These are phyloP conservation scores for Paecilomyces dactylethromorphus DNA, from an alignment of 2,329 filamentous ascomycete species.

Conservation along the genomic window DNA sequence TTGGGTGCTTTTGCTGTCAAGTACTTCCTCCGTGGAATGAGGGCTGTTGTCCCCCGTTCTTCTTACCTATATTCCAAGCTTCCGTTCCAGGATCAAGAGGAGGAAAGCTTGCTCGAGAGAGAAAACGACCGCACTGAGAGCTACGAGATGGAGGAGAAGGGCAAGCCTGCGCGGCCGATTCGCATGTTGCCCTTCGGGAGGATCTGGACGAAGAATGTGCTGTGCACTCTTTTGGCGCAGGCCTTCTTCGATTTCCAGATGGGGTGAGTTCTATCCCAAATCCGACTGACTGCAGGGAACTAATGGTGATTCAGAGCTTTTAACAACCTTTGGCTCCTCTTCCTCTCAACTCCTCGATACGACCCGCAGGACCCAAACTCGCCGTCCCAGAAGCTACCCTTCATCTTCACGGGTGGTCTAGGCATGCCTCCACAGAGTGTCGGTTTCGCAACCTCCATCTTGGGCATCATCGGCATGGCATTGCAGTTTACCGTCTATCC, in stretches of 20 bases:
- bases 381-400: slow-evolving; percentile 43
- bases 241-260: slow-evolving; percentile 70
- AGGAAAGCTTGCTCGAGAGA: slow-evolving; percentile 26
- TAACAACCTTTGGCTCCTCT: slow-evolving; percentile 70
- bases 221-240: slow-evolving; percentile 55
- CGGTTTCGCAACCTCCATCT: slow-evolving; percentile 66
- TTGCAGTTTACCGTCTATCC: slow-evolving; percentile 69
- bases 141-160: slow-evolving; percentile 33
- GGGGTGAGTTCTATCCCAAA: slow-evolving; percentile 20
- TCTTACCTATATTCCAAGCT: slow-evolving; percentile 26
- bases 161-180: slow-evolving; percentile 29
- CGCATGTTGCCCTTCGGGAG: slow-evolving; percentile 41
- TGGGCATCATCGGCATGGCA: slow-evolving; percentile 66
- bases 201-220: slow-evolving; percentile 51
- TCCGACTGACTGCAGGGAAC: slow-evolving; percentile 3
- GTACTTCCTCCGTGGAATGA: slow-evolving; percentile 19
- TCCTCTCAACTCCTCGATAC: slow-evolving; percentile 65
- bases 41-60: slow-evolving; percentile 19
- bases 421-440: slow-evolving; percentile 64
- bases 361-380: slow-evolving; percentile 31
- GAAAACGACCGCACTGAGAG: slow-evolving; percentile 23
- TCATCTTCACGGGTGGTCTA: slow-evolving; percentile 62
- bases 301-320: slow-evolving; percentile 51
- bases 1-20: slow-evolving; percentile 29
- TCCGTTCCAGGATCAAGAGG: slow-evolving; percentile 29